Evolutionary conservation across 2,329 filamentous ascomycete species (phyloP).

Genomic region (Rhytidhysteron rufulum): DNA sequence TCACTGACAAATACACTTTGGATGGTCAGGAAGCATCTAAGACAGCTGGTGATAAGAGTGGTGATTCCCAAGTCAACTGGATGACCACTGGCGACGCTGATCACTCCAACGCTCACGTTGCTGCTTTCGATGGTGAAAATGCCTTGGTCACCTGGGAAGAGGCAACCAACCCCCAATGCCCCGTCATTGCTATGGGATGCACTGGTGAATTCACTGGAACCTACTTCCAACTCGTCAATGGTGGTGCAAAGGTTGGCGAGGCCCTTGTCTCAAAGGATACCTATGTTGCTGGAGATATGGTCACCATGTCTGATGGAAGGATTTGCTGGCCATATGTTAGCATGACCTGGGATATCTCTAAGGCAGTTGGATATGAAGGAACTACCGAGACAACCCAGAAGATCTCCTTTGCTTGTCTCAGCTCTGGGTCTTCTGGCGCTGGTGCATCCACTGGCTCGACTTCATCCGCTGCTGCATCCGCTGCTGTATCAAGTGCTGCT

Average conservation of each 20-base stretch:
- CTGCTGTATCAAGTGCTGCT: too few relatives aligned
- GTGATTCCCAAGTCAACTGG: constrained; percentile 60
- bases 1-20: constrained; percentile 57
- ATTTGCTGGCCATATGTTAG: constrained; percentile 61
- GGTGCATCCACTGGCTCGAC: too few relatives aligned
- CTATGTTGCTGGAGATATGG: constrained; percentile 62
- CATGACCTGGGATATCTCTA: constrained; percentile 51
- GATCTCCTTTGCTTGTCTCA: neutral
- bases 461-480: too few relatives aligned
- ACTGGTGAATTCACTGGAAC: constrained; percentile 56
- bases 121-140: constrained; percentile 49
- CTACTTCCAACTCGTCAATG: constrained; percentile 56
- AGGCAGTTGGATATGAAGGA: constrained; percentile 23
- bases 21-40: constrained; percentile 53
- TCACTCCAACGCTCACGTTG: constrained; percentile 57
- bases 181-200: constrained; percentile 58
- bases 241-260: constrained; percentile 51
- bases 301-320: constrained; percentile 54
- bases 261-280: constrained; percentile 49
- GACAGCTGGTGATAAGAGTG: constrained; percentile 49
- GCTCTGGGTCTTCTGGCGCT: too few relatives aligned
- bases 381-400: constrained; percentile 10
- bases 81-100: constrained; percentile 52
- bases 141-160: constrained; percentile 61
- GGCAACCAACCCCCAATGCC: constrained; percentile 53